Percentiles rank a stretch among this genome's conserved stretches.
Evolutionary conservation across 805 yeast species (phyloP).

Genomic region (Candida parachauliodes): DNA sequence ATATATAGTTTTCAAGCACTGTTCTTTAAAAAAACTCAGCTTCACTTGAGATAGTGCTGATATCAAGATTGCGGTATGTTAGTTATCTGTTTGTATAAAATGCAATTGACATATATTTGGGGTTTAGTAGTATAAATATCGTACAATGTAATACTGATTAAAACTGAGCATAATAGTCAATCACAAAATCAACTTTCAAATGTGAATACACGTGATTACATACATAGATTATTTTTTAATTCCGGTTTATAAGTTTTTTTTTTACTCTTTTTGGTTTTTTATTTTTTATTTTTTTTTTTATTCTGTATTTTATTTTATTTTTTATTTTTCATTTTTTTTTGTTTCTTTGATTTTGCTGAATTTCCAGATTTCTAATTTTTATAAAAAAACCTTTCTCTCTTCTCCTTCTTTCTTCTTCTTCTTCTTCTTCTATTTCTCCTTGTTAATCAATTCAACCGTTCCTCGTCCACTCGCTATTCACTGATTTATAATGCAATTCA

Average conservation of each 20-base stretch:
- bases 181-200: too few species aligned
- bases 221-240: background rate
- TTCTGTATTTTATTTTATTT: background rate
- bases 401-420: background rate
- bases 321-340: background rate
- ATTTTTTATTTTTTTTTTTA: background rate
- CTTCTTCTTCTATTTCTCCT: background rate
- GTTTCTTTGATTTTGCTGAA: background rate
- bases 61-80: too few species aligned
- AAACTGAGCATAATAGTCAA: too few species aligned
- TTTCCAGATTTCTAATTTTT: background rate
- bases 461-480: conserved; percentile 5
- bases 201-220: background rate
- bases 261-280: background rate
- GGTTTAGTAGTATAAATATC: too few species aligned
- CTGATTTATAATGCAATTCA: conserved; percentile 50
- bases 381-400: background rate
- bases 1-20: too few species aligned
- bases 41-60: too few species aligned
- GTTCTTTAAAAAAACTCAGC: too few species aligned
- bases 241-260: background rate
- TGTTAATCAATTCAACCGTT: background rate
- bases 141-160: too few species aligned
- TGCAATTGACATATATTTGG: too few species aligned
- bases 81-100: too few species aligned